phyloP scores from a whole-genome alignment of 73 alveolate species.

The Paramecium biaurelia region DNA sequence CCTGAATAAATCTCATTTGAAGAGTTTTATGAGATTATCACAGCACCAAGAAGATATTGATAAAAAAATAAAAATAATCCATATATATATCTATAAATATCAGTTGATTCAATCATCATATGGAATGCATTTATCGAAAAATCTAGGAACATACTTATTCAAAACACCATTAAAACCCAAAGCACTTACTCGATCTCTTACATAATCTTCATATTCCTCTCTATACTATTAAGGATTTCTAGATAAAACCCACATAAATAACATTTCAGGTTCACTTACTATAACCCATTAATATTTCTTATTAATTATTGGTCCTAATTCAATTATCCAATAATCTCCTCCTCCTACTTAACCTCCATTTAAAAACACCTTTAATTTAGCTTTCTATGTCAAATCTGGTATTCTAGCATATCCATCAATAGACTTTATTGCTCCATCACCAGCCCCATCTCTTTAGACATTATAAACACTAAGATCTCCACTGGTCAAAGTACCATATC shows the following conservation, averaged over 20 bases:
- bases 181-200: not conserved
- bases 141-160: conserved; percentile 34
- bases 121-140: conserved; percentile 8
- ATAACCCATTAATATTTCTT: conserved; percentile 8
- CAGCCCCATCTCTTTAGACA: not conserved
- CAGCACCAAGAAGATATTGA: conserved; percentile 59
- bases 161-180: conserved; percentile 29
- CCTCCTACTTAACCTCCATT: not conserved
- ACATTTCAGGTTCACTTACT: conserved; percentile 38
- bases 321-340: conserved; percentile 37
- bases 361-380: conserved; percentile 6
- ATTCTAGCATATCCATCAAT: conserved; percentile 34
- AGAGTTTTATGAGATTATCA: conserved; percentile 50
- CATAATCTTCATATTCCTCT: conserved; percentile 32
- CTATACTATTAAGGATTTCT: not conserved
- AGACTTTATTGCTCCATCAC: not conserved
- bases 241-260: conserved; percentile 40
- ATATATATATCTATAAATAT: not conserved
- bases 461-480: conserved; percentile 39
- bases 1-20: conserved; percentile 38
- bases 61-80: not conserved
- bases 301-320: conserved; percentile 1
- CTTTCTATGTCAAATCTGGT: not conserved
- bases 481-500: not conserved
- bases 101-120: conserved; percentile 44